Evolutionary conservation across 23 red algal species (phyloP).

Genomic region (Gracilaria vermiculophylla): DNA sequence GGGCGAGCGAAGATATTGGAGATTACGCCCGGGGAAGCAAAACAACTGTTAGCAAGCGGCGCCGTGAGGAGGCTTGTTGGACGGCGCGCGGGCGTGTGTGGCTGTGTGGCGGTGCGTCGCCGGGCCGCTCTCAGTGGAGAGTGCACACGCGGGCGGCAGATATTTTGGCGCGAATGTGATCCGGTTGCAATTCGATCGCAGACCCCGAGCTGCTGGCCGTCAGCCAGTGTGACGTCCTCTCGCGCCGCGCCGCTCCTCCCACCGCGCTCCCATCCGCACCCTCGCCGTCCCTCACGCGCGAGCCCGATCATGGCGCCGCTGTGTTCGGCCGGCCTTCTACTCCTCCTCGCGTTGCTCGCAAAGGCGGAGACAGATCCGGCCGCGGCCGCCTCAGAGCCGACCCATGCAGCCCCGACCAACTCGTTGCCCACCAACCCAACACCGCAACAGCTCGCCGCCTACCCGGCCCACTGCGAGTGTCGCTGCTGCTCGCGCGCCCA

Average conservation of each 20-base stretch:
- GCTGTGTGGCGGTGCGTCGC: too few species aligned
- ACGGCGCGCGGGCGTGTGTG: too few species aligned
- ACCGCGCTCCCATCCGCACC: background rate
- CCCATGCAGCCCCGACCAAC: background rate
- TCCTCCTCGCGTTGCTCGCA: background rate
- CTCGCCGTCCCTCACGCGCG: background rate
- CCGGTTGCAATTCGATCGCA: background rate
- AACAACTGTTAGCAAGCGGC: too few species aligned
- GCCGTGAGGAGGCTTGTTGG: too few species aligned
- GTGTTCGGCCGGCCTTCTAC: background rate
- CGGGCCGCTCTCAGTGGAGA: too few species aligned
- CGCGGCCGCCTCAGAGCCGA: background rate
- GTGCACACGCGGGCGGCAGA: background rate
- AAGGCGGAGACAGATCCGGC: background rate
- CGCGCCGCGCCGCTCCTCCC: too few species aligned
- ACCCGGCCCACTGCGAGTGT: conserved; percentile 6
- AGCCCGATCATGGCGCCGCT: background rate
- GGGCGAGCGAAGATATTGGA: too few species aligned
- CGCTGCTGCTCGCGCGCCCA: conserved; percentile 14
- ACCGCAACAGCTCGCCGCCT: background rate
- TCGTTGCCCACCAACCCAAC: background rate
- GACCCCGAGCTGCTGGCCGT: too few species aligned
- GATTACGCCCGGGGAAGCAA: too few species aligned
- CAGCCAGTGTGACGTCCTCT: too few species aligned
- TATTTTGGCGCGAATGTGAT: background rate